These are phyloP conservation scores for Aspergillus taichungensis DNA, from an alignment of 495 filamentous ascomycete genomes.

Conservation along the genomic window DNA sequence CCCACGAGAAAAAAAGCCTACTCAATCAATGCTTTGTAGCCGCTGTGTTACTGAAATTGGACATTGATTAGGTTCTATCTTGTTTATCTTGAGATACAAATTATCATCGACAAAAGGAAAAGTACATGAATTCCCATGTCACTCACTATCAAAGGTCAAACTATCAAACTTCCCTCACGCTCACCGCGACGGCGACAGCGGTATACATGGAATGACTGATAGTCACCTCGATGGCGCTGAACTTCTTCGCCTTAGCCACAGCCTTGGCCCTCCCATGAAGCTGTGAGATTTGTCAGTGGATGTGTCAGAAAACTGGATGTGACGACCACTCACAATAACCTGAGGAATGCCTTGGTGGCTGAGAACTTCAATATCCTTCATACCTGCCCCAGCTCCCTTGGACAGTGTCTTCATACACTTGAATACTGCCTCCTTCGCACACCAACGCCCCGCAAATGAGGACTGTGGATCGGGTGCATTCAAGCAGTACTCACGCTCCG, in stretches of 20 bases:
- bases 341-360: slow-evolving; percentile 35
- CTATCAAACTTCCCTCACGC: slow-evolving; percentile 1
- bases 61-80: too few species aligned
- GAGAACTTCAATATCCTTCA: slow-evolving; percentile 91
- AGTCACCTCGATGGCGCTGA: slow-evolving; percentile 9
- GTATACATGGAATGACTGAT: slow-evolving; percentile 13
- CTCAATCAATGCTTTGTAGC: too few species aligned
- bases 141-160: background rate
- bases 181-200: slow-evolving; percentile 12
- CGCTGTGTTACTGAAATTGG: too few species aligned
- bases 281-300: slow-evolving; percentile 2
- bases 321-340: slow-evolving; percentile 6
- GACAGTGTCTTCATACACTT: slow-evolving; percentile 61
- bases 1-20: too few species aligned
- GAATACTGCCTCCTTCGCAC: slow-evolving; percentile 96
- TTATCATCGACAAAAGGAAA: background rate
- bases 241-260: slow-evolving; percentile 7
- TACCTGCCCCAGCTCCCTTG: slow-evolving; percentile 72
- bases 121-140: background rate
- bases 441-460: slow-evolving; percentile 89
- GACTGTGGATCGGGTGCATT: slow-evolving; percentile 67
- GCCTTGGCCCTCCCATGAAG: slow-evolving; percentile 11
- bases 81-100: too few species aligned
- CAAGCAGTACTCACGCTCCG: slow-evolving; percentile 77
- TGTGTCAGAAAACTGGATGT: background rate